Base-by-base conservation (phyloP, 208 protist species). In the Porcisia deanei region DNA sequence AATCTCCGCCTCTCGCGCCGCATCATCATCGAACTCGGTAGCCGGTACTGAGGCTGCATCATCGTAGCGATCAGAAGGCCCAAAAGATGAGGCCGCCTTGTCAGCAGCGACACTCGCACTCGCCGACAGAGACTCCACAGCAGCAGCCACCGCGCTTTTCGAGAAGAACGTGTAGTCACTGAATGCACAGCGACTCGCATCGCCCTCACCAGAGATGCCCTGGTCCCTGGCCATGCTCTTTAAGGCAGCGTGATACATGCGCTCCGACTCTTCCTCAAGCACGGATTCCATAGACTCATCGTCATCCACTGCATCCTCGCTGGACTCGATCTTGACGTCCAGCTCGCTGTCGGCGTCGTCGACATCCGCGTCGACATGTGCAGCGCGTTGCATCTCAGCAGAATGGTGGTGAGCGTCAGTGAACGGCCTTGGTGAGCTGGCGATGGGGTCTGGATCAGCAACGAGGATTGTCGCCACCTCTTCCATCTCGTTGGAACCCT, bases 201-300 rank as follows among this genome's bases (percentile, higher is more conserved):
- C 39, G 18, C 70, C 34, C 22, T 60, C 12, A 10, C 25, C 30
- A 9, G 53, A 34, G 30, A 12, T 41, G 41, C 37, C 45, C 2
- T 53, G 6, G 25, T 71, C 69, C 34, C 25, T 47, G 22, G 58
- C 39, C 71, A 73, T 72, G 52, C 70, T 75, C 16, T 61, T 30
- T 37, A 76, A 43, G 18, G 79, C 79, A 22, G 52, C 79, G 41
- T 37, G 58, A 55, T 71, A 67, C 68, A 80, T 58, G 25, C 69
- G 69, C 12, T 79, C 71, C 64, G 79, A 66, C 64, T 83, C 75
- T 61, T 83, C 74, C 37, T 83, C 74, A 7, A 77, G 49, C 65
- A 82, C 67, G 1, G 65, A 68, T 37, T 82, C 78, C 54, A 82
- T 61, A 0, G 78, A 77, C 25, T 53, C 78, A 3, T 75, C 78